These are phyloP conservation scores for Stagonosporopsis vannaccii DNA, from an alignment of 2,329 filamentous ascomycete species.

Conservation along the genomic window DNA sequence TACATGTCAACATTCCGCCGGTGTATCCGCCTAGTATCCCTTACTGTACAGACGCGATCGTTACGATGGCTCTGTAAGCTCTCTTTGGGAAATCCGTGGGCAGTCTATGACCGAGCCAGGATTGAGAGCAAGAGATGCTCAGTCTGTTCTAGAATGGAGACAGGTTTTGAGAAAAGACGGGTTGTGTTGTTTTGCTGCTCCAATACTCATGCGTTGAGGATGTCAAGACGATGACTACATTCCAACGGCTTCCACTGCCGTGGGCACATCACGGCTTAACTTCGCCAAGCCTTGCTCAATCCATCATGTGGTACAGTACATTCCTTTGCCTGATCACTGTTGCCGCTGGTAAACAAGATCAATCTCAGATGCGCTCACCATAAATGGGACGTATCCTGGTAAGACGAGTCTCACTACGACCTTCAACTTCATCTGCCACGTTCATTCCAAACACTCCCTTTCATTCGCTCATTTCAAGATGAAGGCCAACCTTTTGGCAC, in stretches of 20 bases:
- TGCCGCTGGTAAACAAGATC: conserved; percentile 36
- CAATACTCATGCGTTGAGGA: no score
- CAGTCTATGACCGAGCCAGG: not conserved
- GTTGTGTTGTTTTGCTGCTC: not conserved
- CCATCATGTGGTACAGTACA: conserved; percentile 30
- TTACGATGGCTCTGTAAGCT: not conserved
- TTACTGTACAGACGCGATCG: conserved; percentile 4
- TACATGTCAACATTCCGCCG: conserved; percentile 10
- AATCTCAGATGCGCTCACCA: conserved; percentile 27
- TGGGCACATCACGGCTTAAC: conserved; percentile 8
- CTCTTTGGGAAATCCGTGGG: not conserved
- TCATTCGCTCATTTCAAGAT: conserved; percentile 29
- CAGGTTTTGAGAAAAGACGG: not conserved
- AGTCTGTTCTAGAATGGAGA: not conserved
- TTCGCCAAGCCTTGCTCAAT: conserved; percentile 24
- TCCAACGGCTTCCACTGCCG: conserved; percentile 12
- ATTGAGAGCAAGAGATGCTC: not conserved
- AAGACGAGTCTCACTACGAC: conserved; percentile 28
- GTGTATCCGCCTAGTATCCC: conserved; percentile 14
- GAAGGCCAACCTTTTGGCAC: conserved; percentile 26
- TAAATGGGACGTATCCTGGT: conserved; percentile 36
- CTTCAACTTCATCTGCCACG: conserved; percentile 26
- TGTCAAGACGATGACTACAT: not conserved
- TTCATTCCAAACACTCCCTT: conserved; percentile 30
- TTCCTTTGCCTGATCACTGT: conserved; percentile 27